These are phyloP conservation scores for Aphanoascus verrucosus DNA, from an alignment of 2,329 filamentous ascomycete genomes.

Conservation along the genomic window DNA sequence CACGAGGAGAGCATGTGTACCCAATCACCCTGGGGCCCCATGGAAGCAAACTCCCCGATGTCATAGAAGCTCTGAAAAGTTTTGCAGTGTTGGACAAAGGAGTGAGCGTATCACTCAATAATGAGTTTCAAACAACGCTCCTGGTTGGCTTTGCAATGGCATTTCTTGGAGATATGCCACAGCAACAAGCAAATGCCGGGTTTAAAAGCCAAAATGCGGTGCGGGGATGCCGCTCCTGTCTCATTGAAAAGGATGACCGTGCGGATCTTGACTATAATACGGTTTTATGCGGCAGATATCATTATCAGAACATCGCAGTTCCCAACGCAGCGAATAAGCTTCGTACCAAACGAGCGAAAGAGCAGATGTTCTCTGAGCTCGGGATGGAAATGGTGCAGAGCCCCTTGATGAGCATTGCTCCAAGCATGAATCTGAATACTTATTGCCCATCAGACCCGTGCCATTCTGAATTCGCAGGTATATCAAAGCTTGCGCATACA, in stretches of 20 bases:
- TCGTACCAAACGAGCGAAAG: too few relatives aligned
- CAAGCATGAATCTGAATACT: too few relatives aligned
- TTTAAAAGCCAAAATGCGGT: neutral
- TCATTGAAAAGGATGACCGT: neutral
- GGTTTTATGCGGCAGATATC: neutral
- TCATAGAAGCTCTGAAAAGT: neutral
- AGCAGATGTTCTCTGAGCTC: too few relatives aligned
- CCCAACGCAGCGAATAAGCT: too few relatives aligned
- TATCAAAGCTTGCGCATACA: too few relatives aligned
- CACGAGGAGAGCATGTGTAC: neutral
- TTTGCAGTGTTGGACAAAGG: neutral
- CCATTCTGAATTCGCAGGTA: too few relatives aligned
- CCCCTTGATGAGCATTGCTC: too few relatives aligned
- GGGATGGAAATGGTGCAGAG: too few relatives aligned
- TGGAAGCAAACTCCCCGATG: neutral
- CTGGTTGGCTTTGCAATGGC: neutral
- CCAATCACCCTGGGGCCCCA: neutral
- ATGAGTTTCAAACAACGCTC: neutral
- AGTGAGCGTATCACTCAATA: neutral
- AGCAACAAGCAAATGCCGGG: neutral
- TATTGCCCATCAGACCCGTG: too few relatives aligned
- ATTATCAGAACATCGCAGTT: too few relatives aligned
- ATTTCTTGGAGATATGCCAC: neutral
- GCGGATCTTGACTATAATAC: neutral
- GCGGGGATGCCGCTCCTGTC: neutral